Conservation (phyloP, 23 red algal species). For the Gracilariopsis chorda region DNA sequence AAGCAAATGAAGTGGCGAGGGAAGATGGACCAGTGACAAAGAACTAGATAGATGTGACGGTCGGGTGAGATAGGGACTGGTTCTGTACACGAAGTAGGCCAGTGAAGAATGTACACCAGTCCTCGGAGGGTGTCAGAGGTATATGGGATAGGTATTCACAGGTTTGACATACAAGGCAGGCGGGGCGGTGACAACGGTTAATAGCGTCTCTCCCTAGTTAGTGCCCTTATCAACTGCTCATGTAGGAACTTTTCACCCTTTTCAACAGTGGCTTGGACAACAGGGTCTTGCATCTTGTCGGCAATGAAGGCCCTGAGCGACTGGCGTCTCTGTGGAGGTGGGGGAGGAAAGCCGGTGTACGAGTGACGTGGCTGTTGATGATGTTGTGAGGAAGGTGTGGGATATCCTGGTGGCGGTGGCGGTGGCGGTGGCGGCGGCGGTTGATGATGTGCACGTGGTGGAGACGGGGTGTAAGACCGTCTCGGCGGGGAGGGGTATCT, state of each 20-base stretch:
- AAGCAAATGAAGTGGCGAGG: too few relatives aligned
- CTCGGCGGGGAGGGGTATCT: not conserved
- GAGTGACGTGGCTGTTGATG: not conserved
- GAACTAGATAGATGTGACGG: too few relatives aligned
- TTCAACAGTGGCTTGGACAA: not conserved
- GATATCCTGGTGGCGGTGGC: not conserved
- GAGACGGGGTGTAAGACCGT: not conserved
- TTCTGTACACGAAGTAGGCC: too few relatives aligned
- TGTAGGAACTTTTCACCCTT: not conserved
- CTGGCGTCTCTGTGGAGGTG: not conserved
- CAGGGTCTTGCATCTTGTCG: constrained; percentile 10
- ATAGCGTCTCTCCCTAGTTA: not conserved
- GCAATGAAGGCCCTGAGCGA: not conserved
- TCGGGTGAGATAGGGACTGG: too few relatives aligned
- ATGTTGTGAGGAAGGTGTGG: not conserved
- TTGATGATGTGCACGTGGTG: not conserved
- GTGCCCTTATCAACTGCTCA: not conserved
- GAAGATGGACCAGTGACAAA: too few relatives aligned
- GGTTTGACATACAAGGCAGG: too few relatives aligned
- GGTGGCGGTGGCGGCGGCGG: constrained; percentile 2
- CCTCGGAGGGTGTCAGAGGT: too few relatives aligned
- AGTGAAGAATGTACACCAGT: too few relatives aligned
- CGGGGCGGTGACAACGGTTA: too few relatives aligned
- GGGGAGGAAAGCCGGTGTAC: not conserved
- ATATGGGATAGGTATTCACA: too few relatives aligned